Evolutionary conservation across 2,329 filamentous ascomycete genomes (phyloP).

Genomic region (Coniochaeta sp.): DNA sequence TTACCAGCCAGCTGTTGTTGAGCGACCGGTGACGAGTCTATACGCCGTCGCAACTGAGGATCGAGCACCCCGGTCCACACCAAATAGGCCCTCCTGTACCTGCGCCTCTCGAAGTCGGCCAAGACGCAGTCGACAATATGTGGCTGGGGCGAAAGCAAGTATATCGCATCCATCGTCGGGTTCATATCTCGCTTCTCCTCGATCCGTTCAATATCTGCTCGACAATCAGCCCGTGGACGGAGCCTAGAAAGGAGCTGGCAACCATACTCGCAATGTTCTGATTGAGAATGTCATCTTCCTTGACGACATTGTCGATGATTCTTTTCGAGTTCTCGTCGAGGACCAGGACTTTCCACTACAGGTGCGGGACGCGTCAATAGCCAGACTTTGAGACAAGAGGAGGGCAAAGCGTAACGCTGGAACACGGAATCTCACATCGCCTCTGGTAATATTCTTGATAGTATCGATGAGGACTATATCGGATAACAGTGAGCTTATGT

Average conservation of each 20-base stretch:
- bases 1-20: constrained; percentile 59
- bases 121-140: constrained; percentile 92
- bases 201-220: constrained; percentile 83
- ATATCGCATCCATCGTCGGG: constrained; percentile 88
- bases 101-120: constrained; percentile 78
- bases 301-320: constrained; percentile 83
- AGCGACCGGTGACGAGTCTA: constrained; percentile 64
- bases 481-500: not conserved
- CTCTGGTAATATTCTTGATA: constrained; percentile 70
- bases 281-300: constrained; percentile 95
- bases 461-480: constrained; percentile 60
- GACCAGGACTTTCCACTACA: constrained; percentile 92
- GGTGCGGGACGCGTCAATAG: constrained; percentile 1
- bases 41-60: constrained; percentile 60
- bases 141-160: constrained; percentile 76
- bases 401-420: not conserved
- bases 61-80: constrained; percentile 79
- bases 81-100: constrained; percentile 73
- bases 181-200: constrained; percentile 79
- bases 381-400: not conserved
- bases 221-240: constrained; percentile 11
- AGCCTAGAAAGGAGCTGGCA: not conserved
- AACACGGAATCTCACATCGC: constrained; percentile 53
- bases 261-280: constrained; percentile 88
- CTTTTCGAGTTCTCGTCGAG: constrained; percentile 78